These are phyloP conservation scores for Paecilomyces niveus DNA, from an alignment of 2,329 filamentous ascomycete genomes.

Conservation along the genomic window DNA sequence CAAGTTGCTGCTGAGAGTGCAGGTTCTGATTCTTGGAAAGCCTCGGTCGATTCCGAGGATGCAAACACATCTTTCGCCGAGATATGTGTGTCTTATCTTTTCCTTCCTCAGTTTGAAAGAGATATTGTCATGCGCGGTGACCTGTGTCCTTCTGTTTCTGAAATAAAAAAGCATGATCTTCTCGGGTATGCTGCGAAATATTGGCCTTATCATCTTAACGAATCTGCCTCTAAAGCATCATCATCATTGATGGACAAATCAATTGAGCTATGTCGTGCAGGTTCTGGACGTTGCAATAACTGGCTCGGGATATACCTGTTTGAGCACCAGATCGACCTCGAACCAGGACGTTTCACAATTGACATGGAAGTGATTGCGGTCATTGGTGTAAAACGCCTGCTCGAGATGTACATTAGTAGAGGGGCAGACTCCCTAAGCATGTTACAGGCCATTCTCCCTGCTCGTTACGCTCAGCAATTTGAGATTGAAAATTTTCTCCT, in stretches of 20 bases:
- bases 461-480: background rate
- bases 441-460: background rate
- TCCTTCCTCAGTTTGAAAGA: conserved; percentile 1
- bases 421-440: background rate
- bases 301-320: background rate
- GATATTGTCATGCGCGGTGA: background rate
- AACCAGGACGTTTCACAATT: background rate
- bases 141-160: background rate
- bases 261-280: background rate
- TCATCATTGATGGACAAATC: background rate
- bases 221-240: background rate
- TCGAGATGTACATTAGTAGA: background rate
- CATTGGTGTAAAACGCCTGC: background rate
- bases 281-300: background rate
- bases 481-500: background rate
- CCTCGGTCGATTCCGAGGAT: background rate
- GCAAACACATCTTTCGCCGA: conserved; percentile 3
- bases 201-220: background rate
- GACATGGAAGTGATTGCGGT: background rate
- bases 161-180: background rate
- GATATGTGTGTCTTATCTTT: conserved; percentile 5
- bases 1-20: background rate
- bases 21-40: conserved; percentile 3
- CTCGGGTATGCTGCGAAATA: background rate
- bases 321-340: background rate